A percentile compares a stretch with the other conserved stretches of the same genome.
Evolutionary conservation across 2,329 filamentous ascomycete genomes (phyloP).

Genomic region (Raffaelea ambrosiae): DNA sequence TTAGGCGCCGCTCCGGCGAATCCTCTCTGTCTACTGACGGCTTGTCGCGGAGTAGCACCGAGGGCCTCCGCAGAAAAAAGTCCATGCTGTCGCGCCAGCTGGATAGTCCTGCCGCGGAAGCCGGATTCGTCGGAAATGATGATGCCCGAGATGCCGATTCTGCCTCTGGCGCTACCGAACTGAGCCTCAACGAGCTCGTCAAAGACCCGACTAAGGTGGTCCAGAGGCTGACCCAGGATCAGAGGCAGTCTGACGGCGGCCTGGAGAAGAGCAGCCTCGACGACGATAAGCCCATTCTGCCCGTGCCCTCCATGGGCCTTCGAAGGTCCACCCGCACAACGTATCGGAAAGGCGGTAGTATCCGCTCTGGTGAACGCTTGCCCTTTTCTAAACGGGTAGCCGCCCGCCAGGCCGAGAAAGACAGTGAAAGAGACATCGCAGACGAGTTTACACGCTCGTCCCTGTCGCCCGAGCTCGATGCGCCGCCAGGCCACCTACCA

Average conservation of each 20-base stretch:
- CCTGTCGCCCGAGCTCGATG: background rate
- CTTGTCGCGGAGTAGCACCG: slow-evolving; percentile 43
- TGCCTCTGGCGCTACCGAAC: slow-evolving; percentile 28
- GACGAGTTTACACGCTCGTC: slow-evolving; percentile 9
- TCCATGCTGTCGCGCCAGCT: slow-evolving; percentile 94
- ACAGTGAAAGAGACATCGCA: slow-evolving; percentile 38
- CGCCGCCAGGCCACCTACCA: no score
- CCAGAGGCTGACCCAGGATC: slow-evolving; percentile 56
- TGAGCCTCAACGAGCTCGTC: slow-evolving; percentile 74
- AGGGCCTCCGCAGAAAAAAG: slow-evolving; percentile 73
- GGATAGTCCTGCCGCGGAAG: slow-evolving; percentile 55
- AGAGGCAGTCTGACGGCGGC: slow-evolving; percentile 30
- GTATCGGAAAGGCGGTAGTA: slow-evolving; percentile 76
- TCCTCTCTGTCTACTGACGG: slow-evolving; percentile 53
- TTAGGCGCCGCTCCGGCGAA: slow-evolving; percentile 74
- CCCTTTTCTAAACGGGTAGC: slow-evolving; percentile 65
- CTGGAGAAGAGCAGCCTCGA: slow-evolving; percentile 29
- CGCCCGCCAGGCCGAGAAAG: slow-evolving; percentile 53
- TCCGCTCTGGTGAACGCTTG: slow-evolving; percentile 68
- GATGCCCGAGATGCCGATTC: background rate
- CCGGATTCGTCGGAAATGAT: slow-evolving; percentile 15
- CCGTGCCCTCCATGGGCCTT: slow-evolving; percentile 66
- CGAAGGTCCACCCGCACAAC: slow-evolving; percentile 87
- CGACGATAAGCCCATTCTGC: slow-evolving; percentile 82
- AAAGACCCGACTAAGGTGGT: slow-evolving; percentile 68